A percentile compares a stretch with the other conserved stretches of the same genome.
phyloP scores from a whole-genome alignment of 768 basidiomycete genomes.

The Phlebiopsis flavidoalba region DNA sequence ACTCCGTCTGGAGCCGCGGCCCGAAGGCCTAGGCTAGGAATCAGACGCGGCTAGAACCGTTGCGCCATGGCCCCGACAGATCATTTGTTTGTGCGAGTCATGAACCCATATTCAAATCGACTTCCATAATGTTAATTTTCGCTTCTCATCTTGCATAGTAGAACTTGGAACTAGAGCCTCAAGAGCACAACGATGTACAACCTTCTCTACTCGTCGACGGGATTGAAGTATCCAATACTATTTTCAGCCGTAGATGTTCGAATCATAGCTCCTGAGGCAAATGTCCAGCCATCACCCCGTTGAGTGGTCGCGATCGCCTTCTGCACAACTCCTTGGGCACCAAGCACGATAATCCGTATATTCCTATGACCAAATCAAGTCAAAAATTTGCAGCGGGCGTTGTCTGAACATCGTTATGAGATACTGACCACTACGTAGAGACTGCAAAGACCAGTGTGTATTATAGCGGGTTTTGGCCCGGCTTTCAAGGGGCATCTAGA shows the following conservation, averaged over 20 bases:
- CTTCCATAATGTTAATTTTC: no score
- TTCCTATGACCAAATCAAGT: conserved; percentile 38
- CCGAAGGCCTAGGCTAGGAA: not conserved
- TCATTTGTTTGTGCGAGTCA: no score
- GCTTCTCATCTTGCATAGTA: no score
- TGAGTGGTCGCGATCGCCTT: conserved; percentile 39
- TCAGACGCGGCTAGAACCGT: conserved; percentile 5
- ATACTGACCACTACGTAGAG: conserved; percentile 47
- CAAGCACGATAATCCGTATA: conserved; percentile 61
- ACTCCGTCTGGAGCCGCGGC: not conserved
- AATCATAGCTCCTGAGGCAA: not conserved
- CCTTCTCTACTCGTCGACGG: no score
- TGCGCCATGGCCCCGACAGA: not conserved
- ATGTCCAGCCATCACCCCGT: conserved; percentile 46
- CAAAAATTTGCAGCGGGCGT: no score
- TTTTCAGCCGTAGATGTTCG: no score
- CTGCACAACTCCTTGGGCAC: conserved; percentile 39
- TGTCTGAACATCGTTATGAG: not conserved
- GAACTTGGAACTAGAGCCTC: no score
- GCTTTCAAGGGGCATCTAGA: no score
- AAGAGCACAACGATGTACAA: no score
- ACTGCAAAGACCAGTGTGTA: conserved; percentile 60
- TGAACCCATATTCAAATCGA: no score
- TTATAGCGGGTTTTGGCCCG: no score
- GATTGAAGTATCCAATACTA: no score